Evolutionary conservation across 352 stramenopile genomes (phyloP), one percentile per base, ranked within the genome.

Genomic region (Phytophthora colocasiae): DNA sequence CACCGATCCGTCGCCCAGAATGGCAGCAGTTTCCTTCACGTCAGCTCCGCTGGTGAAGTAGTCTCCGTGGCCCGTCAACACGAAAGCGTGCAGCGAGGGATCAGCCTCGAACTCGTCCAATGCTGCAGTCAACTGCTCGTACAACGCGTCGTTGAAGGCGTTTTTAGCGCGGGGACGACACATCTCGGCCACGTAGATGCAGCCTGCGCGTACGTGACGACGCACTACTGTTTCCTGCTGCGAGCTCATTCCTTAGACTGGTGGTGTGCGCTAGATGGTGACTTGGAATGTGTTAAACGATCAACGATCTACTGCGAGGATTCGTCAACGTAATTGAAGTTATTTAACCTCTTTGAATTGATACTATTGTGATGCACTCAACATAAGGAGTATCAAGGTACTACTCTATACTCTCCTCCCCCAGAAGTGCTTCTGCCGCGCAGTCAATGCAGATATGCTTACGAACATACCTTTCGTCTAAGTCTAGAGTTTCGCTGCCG

Each of bases 31-130:
- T 54, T 85, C 62, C 56, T 79, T 70, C 36, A 97, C 71, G 71
- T 97, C 89, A 14, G 89, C 90, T 44, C 92, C 93, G 58, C 87
- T 96, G 24, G 89, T 95, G 65, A 98, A 98, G 71, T 96, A 98
- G 49, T 96, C 80, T 24, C 93, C 95, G 34, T 85, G 71, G 46
- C 93, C 93, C 17, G 95, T 98, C 63, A 98, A 77, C 48, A 98
- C 80, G 36, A 98, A 77, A 29, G 80, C 89, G 17, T 93, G 73
- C 12, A 98, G 78, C 12, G 71, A 66, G 7, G 74, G 60, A 72
- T 97, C 80, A 4, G 60, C 71, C 41, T 87, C 82, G 50, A 83
- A 89, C 57, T 80, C 69, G 17, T 87, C 56, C 45, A 98, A 75
- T 31, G 88, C 75, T 34, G 82, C 67, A 27, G 88, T 89, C 31